Percentiles rank a stretch among this genome's conserved stretches.
phyloP scores from a whole-genome alignment of 495 filamentous ascomycete genomes.

The Penicillium silybi region DNA sequence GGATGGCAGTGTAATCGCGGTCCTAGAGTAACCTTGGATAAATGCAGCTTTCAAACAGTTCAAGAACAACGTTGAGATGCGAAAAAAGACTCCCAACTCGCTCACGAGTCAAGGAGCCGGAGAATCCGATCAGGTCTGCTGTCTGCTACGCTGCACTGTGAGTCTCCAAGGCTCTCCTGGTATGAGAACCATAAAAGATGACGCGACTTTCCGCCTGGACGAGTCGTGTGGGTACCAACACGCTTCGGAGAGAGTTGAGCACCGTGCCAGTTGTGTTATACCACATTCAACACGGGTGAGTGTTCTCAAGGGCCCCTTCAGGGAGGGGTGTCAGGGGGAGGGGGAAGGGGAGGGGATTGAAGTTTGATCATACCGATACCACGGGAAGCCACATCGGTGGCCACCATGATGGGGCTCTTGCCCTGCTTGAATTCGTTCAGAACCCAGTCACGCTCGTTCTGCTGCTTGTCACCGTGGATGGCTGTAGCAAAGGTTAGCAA shows the following conservation, averaged over 20 bases:
- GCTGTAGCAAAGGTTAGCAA: conserved; percentile 57
- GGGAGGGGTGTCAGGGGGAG: conserved; percentile 28
- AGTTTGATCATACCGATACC: conserved; percentile 96
- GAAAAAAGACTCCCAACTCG: conserved; percentile 61
- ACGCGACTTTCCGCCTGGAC: conserved; percentile 75
- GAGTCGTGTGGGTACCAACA: conserved; percentile 71
- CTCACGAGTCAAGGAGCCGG: conserved; percentile 64
- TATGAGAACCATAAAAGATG: conserved; percentile 66
- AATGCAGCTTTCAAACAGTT: conserved; percentile 61
- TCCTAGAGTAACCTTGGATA: conserved; percentile 63
- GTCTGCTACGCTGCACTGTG: conserved; percentile 71
- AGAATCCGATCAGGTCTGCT: conserved; percentile 54
- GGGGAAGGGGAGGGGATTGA: conserved; percentile 46
- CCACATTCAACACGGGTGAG: conserved; percentile 54
- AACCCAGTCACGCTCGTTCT: conserved; percentile 99
- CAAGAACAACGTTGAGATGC: conserved; percentile 51
- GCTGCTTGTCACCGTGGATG: conserved; percentile 99
- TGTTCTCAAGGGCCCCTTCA: conserved; percentile 29
- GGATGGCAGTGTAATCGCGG: conserved; percentile 60
- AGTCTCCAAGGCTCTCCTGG: conserved; percentile 77
- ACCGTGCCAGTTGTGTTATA: conserved; percentile 66
- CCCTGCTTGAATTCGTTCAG: conserved; percentile 99
- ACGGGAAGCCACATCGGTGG: conserved; percentile 94
- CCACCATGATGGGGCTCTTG: conserved; percentile 83
- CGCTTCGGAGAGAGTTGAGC: conserved; percentile 84